Evolutionary conservation across 352 stramenopile species (phyloP), one percentile per base, ranked within the genome.

Genomic region (Aphanomyces euteiches): DNA sequence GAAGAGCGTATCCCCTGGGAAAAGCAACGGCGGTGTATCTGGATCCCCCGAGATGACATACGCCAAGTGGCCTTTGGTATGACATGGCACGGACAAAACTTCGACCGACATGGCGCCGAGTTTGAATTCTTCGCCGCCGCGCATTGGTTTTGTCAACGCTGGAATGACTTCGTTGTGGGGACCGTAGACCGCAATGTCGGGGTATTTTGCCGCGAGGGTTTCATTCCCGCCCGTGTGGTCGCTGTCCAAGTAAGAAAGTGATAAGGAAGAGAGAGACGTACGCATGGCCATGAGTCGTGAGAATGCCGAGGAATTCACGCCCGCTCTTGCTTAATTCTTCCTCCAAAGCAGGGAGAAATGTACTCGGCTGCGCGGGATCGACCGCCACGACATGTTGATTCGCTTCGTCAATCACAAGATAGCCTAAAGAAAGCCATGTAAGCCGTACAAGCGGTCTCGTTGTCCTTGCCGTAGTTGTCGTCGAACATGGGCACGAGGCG

Each of bases 271-370:
- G n/a, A 50, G 38, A 47, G 17, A 78, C 83, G 56, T 83, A 94
- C 87, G 72, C 78, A 85, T 98, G 93, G 68, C 96, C 96, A 81
- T 98, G 93, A 2, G 93, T 98, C 21, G 91, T 98, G 38, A 98
- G 78, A 41, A 98, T 95, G 4, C 82, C 87, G 13, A 92, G 75
- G 48, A 94, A 92, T 64, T 87, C 75, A 38, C 87, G 85, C 47
- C 90, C 88, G 57, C 76, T 78, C 34, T 71, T 74, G 3, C 75
- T 74, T 39, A 90, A 83, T 59, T 94, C 85, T 72, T 94, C 85
- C 64, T 84, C 76, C 21, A 94, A 67, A 39, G 91, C 83, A 0
- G 79, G 58, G 40, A 92, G 38, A 67, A 94, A 89, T 72, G 80
- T 78, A 47, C 76, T 71, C 1, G 82, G 75, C 67, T 94, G 83